A percentile compares a stretch with the other conserved stretches of the same genome.
Evolutionary conservation across 2,329 filamentous ascomycete species (phyloP).

Genomic region (Colletotrichum simmondsii): DNA sequence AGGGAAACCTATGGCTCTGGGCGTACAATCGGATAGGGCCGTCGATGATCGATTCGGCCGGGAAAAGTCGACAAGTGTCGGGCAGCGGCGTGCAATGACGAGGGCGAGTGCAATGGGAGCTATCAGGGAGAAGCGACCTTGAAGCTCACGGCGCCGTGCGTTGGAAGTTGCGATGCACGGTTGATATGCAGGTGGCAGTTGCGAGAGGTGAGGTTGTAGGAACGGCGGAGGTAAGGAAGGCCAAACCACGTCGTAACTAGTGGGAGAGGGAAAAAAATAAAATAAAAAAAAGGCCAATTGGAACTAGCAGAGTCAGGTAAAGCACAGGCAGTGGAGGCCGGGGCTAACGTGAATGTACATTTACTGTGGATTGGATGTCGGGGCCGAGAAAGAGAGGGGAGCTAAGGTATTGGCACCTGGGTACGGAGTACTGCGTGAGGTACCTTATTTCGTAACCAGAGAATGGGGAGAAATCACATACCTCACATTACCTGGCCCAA

Average conservation of each 20-base stretch:
- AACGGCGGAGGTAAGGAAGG: background rate
- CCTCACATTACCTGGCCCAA: too few relatives aligned
- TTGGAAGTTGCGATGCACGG: slow-evolving; percentile 13
- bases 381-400: background rate
- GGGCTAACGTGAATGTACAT: background rate
- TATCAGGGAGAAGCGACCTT: background rate
- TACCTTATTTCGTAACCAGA: background rate
- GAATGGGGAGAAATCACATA: background rate
- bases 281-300: slow-evolving; percentile 16
- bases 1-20: slow-evolving; percentile 3
- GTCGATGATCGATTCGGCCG: background rate
- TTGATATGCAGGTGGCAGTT: background rate
- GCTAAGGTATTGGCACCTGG: too few relatives aligned
- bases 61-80: background rate
- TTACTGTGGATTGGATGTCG: background rate
- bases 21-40: background rate
- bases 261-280: background rate
- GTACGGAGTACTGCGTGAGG: too few relatives aligned
- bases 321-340: slow-evolving; percentile 3
- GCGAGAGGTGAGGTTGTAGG: background rate
- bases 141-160: background rate
- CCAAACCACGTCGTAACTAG: background rate
- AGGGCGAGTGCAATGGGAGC: background rate
- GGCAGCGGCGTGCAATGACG: background rate
- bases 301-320: slow-evolving; percentile 16